Evolutionary conservation across 352 stramenopile species (phyloP).

Genomic region (Pythium rishiriense): DNA sequence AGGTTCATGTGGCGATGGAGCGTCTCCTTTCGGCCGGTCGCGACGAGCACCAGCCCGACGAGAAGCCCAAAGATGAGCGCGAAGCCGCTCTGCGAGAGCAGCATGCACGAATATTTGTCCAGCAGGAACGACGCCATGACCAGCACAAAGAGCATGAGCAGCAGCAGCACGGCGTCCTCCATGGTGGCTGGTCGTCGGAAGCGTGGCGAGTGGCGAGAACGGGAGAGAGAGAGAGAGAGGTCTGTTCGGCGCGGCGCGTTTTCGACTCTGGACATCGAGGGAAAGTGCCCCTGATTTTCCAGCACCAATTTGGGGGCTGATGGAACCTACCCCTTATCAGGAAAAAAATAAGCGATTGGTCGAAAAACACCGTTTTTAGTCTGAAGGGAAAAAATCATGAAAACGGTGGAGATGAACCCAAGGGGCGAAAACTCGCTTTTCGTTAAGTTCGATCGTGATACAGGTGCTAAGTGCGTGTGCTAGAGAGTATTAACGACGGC

Average conservation of each 20-base stretch:
- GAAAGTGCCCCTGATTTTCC: not conserved
- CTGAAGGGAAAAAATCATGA: not conserved
- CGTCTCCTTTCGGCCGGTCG: conserved; percentile 58
- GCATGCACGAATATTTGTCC: conserved; percentile 80
- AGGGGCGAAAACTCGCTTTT: not conserved
- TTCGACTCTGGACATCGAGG: not conserved
- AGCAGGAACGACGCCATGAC: conserved; percentile 89
- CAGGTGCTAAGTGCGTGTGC: not conserved
- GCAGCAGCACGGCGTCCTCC: conserved; percentile 81
- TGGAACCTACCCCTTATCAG: conserved; percentile 11
- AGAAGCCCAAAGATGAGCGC: conserved; percentile 78
- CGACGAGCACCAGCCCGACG: conserved; percentile 70
- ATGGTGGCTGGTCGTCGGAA: conserved; percentile 31
- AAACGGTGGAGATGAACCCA: conserved; percentile 3
- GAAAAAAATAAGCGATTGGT: conserved; percentile 1
- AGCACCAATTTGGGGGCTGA: not conserved
- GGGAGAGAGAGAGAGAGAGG: not conserved
- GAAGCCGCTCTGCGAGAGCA: conserved; percentile 87
- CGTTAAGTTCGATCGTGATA: not conserved
- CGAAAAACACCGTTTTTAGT: not conserved
- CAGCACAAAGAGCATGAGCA: conserved; percentile 86
- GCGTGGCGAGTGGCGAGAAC: not conserved
- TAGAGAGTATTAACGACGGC: not conserved
- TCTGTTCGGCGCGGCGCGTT: not conserved
- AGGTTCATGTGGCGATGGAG: conserved; percentile 82